These are phyloP conservation scores for Suillus fuscotomentosus DNA, from an alignment of 768 basidiomycete species.

Conservation along the genomic window DNA sequence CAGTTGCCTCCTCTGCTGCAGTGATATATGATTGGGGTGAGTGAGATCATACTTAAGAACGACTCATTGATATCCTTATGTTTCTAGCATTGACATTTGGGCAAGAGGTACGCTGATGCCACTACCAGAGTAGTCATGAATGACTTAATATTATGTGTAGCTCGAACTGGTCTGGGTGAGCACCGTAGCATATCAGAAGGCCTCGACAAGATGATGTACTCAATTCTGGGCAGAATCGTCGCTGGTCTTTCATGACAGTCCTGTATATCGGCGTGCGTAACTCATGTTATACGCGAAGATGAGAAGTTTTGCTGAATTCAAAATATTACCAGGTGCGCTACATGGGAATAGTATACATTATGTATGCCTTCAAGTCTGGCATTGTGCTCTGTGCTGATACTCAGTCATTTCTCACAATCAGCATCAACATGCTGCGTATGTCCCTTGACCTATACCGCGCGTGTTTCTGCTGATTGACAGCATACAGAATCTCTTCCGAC, in stretches of 20 bases:
- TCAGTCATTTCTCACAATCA: not conserved
- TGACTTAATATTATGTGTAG: not conserved
- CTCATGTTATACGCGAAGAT: not conserved
- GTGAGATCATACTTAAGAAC: not conserved
- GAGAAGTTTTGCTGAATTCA: not conserved
- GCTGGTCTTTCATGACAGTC: not conserved
- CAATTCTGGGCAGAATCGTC: not conserved
- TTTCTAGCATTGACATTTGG: not conserved
- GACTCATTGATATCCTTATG: not conserved
- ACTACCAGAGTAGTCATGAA: not conserved
- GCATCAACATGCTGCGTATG: not conserved
- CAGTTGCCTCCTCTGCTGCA: not conserved
- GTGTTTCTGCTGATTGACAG: not conserved
- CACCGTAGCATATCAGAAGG: not conserved
- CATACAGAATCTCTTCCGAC: not conserved
- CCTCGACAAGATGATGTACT: not conserved
- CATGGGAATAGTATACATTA: not conserved
- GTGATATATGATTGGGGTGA: not conserved
- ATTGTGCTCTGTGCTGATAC: not conserved
- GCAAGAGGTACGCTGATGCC: not conserved
- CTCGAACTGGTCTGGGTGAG: not conserved
- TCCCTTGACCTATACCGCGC: not conserved
- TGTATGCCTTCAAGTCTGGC: not conserved
- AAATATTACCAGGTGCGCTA: not conserved
- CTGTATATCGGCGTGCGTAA: not conserved